Evolutionary conservation across 2,329 filamentous ascomycete genomes (phyloP).

Genomic region (Leptographium lundbergii): DNA sequence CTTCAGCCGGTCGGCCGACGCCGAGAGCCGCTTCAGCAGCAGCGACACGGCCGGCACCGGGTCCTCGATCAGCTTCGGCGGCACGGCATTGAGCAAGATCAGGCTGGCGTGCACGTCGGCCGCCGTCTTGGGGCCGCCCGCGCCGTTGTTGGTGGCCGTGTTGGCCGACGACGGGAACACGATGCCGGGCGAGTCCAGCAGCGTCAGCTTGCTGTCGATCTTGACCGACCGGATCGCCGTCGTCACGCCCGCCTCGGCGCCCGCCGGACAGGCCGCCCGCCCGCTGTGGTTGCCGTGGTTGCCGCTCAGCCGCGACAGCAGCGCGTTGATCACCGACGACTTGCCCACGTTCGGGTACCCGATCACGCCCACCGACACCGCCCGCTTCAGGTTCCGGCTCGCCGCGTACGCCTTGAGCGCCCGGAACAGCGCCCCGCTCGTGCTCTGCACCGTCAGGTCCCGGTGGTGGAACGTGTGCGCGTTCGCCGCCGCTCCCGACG

Average conservation of each 20-base stretch:
- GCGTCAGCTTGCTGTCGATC: conserved; percentile 84
- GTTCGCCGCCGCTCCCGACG: conserved; percentile 69
- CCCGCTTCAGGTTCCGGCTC: conserved; percentile 72
- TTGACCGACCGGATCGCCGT: conserved; percentile 83
- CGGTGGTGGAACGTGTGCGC: conserved; percentile 89
- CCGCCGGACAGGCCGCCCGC: conserved; percentile 65
- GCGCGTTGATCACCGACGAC: conserved; percentile 89
- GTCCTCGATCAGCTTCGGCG: conserved; percentile 88
- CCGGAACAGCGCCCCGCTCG: conserved; percentile 72
- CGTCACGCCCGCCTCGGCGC: conserved; percentile 85
- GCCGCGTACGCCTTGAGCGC: conserved; percentile 83
- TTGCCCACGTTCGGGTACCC: conserved; percentile 95
- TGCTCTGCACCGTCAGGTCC: conserved; percentile 74
- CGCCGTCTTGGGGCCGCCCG: conserved; percentile 40
- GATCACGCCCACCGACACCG: conserved; percentile 84
- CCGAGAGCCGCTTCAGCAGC: conserved; percentile 67
- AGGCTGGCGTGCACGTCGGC: conserved; percentile 71
- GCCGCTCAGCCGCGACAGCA: conserved; percentile 63
- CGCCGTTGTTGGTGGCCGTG: conserved; percentile 17
- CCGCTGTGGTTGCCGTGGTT: conserved; percentile 39
- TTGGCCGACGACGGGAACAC: conserved; percentile 65
- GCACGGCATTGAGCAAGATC: conserved; percentile 79
- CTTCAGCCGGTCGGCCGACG: conserved; percentile 58
- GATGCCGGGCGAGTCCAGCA: conserved; percentile 89
- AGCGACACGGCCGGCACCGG: conserved; percentile 77